Evolutionary conservation across 2,329 filamentous ascomycete genomes (phyloP), one percentile per base, ranked within the genome.

Genomic region (Arthrobotrys megalospora): DNA sequence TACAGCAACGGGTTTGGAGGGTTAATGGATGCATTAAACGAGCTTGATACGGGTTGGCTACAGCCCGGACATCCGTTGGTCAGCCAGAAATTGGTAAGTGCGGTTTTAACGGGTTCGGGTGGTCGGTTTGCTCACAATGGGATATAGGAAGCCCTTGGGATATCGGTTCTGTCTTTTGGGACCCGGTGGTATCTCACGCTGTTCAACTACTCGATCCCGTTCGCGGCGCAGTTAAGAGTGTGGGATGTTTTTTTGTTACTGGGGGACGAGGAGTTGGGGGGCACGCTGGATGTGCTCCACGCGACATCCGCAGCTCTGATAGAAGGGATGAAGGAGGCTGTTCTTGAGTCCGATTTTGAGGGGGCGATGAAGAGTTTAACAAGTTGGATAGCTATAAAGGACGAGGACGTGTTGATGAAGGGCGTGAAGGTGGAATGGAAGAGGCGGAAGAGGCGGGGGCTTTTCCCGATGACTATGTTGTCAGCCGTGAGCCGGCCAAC

Each of bases 171-270:
- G 1, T 91, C 94, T n/a, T 99, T 97, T 83, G 96, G 94, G 36
- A 98, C 95, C 3, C 89, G 94, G 65, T 99, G 96, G 96, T 99
- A 99, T 83, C 88, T 99, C 64, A 99, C 96, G 1, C 87, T 99
- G 7, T 99, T 99, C 88, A 98, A 98, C 85, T 92, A 98, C 82
- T 96, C 93, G 14, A 93, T 99, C 64, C 96, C 96, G 0, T 99
- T 98, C 82, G 89, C 93, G 0, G 94, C 95, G 2, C 96, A 98
- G 84, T 90, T 99, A 41, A 92, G 96, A 60, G 92, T 99, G 14
- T 99, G 96, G 96, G 96, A 99, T 83, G 92, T 97, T 0, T 98
- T 98, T 85, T 93, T 99, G 89, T 89, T 99, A 12, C 89, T 98
- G 11, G 96, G 95, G 55, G 93, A 95, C 81, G 87, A 88, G 8